Conservation (phyloP, 140 eudicot species). For the Flaveria floridana region DNA sequence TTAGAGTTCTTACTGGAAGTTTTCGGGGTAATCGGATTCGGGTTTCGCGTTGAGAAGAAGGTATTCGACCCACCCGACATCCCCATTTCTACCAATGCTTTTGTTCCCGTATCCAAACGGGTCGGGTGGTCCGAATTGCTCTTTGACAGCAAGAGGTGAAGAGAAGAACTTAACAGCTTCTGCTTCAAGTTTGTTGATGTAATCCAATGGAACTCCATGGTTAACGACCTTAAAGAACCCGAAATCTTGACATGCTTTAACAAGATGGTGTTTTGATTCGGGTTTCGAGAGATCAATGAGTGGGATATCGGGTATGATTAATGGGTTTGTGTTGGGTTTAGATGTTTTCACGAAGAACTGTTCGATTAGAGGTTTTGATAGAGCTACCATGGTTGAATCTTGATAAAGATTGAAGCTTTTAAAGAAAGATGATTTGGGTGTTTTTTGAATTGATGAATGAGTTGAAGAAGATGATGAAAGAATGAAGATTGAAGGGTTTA, state of each 20-base stretch:
- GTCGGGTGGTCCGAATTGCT: constrained; percentile 54
- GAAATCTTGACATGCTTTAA: constrained; percentile 74
- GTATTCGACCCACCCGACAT: constrained; percentile 83
- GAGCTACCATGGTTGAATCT: constrained; percentile 50
- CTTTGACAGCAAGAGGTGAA: constrained; percentile 49
- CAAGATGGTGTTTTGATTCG: constrained; percentile 61
- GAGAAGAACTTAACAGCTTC: constrained; percentile 67
- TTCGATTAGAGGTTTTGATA: constrained; percentile 51
- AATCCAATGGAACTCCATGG: constrained; percentile 56
- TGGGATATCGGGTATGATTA: constrained; percentile 51
- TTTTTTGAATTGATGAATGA: constrained; percentile 17
- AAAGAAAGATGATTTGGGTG: constrained; percentile 8
- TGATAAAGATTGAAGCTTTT: constrained; percentile 18
- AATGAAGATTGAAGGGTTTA: not conserved
- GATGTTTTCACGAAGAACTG: constrained; percentile 43
- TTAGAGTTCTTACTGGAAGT: constrained; percentile 45
- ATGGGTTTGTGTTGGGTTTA: constrained; percentile 42
- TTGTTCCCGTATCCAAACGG: constrained; percentile 87
- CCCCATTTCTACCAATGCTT: constrained; percentile 68
- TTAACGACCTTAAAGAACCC: constrained; percentile 80
- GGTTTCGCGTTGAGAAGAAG: constrained; percentile 56
- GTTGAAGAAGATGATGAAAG: not conserved
- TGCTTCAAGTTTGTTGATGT: constrained; percentile 49
- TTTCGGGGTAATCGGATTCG: constrained; percentile 49
- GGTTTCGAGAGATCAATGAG: constrained; percentile 75